A percentile compares a stretch with the other conserved stretches of the same genome.
phyloP scores from a whole-genome alignment of 768 basidiomycete genomes.

The Hypholoma fasciculare region DNA sequence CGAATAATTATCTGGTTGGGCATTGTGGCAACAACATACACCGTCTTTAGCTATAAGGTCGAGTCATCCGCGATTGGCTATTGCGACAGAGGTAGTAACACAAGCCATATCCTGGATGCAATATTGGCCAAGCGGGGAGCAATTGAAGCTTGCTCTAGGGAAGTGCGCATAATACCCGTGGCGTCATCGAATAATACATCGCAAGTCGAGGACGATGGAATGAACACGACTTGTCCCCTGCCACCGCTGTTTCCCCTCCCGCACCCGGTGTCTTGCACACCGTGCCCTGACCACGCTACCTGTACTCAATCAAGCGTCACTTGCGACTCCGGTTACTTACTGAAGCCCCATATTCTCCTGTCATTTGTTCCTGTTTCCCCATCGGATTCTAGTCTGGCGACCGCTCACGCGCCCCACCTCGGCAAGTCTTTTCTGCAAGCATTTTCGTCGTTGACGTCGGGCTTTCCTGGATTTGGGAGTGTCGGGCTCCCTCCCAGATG shows the following conservation, averaged over 20 bases:
- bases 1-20: constrained; percentile 43
- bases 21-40: constrained; percentile 30
- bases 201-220: constrained; percentile 25
- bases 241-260: constrained; percentile 55
- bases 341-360: constrained; percentile 62
- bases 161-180: constrained; percentile 36
- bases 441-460: constrained; percentile 53
- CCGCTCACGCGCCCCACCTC: constrained; percentile 35
- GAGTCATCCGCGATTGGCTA: constrained; percentile 76
- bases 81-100: constrained; percentile 65
- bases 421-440: constrained; percentile 29
- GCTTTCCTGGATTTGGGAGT: constrained; percentile 75
- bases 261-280: constrained; percentile 65
- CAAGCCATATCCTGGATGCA: constrained; percentile 55
- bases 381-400: constrained; percentile 37
- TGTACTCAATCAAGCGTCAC: constrained; percentile 57
- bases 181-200: constrained; percentile 33
- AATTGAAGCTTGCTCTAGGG: constrained; percentile 54
- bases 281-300: constrained; percentile 69
- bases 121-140: constrained; percentile 45
- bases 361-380: constrained; percentile 45
- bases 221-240: constrained; percentile 50
- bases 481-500: constrained; percentile 77
- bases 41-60: constrained; percentile 53
- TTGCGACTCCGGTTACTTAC: constrained; percentile 69